Conservation (phyloP, 805 yeast species). For the Lipomyces kockii region DNA sequence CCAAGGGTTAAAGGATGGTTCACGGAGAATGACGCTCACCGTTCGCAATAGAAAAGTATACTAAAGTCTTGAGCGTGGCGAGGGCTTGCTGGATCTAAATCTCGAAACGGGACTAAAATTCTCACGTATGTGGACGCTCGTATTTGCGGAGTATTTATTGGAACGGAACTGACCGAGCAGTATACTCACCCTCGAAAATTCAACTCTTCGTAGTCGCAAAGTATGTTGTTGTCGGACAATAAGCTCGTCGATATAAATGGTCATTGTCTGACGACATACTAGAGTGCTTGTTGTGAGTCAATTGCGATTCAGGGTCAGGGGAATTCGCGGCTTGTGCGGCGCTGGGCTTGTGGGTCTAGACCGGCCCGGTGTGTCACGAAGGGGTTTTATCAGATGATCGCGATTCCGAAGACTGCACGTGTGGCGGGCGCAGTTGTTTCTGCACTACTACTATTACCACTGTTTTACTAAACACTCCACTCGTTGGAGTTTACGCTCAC, state of each 20-base stretch:
- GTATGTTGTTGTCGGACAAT: too few species aligned
- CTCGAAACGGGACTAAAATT: too few species aligned
- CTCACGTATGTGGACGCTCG: too few species aligned
- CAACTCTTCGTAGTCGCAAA: neutral
- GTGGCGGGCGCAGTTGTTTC: neutral
- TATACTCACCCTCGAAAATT: too few species aligned
- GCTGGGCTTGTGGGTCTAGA: neutral
- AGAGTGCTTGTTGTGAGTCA: neutral
- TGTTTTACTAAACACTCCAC: neutral
- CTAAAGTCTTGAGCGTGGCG: too few species aligned
- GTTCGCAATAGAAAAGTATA: too few species aligned
- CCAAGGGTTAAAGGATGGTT: too few species aligned
- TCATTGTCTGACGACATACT: neutral
- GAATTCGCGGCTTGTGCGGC: neutral
- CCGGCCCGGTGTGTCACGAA: conserved; percentile 2
- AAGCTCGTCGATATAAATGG: neutral
- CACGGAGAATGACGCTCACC: too few species aligned
- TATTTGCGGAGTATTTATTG: too few species aligned
- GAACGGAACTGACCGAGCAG: too few species aligned
- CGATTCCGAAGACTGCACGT: conserved; percentile 8
- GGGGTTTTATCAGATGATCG: conserved; percentile 31
- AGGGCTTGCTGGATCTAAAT: too few species aligned
- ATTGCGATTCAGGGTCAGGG: conserved; percentile 4
- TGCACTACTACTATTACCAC: neutral
- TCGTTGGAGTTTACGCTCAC: neutral